Evolutionary conservation across 768 basidiomycete genomes (phyloP).

Genomic region (Xerocomus brunneocitrinus): DNA sequence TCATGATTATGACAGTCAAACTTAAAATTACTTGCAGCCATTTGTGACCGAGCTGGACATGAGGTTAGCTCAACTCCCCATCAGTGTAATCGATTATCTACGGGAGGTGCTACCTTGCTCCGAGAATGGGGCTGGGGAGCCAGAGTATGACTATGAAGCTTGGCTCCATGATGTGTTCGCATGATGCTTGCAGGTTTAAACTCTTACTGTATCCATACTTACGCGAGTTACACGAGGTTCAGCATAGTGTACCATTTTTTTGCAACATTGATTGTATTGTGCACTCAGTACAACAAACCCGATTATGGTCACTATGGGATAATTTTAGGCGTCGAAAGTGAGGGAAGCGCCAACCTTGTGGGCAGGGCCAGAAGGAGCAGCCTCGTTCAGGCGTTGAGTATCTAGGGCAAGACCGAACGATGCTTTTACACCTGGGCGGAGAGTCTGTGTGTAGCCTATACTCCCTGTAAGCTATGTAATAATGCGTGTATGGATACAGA

Average conservation of each 20-base stretch:
- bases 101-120: conserved; percentile 71
- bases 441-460: conserved; percentile 83
- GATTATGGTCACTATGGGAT: conserved; percentile 17
- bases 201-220: neutral
- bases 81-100: conserved; percentile 73
- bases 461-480: conserved; percentile 11
- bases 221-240: neutral
- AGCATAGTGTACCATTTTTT: neutral
- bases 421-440: conserved; percentile 90
- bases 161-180: conserved; percentile 81
- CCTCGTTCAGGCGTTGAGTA: conserved; percentile 85
- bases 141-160: conserved; percentile 74
- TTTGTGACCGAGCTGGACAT: conserved; percentile 94
- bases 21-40: conserved; percentile 45
- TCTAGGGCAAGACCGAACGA: conserved; percentile 94
- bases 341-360: conserved; percentile 84
- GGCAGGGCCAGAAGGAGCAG: conserved; percentile 54
- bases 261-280: conserved; percentile 11
- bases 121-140: conserved; percentile 51
- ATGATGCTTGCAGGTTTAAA: conserved; percentile 25
- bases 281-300: conserved; percentile 10
- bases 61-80: conserved; percentile 75
- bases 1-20: neutral
- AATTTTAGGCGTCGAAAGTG: conserved; percentile 62
- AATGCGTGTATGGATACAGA: neutral